phyloP scores from a whole-genome alignment of 495 filamentous ascomycete species.

The Daldinia grandis region DNA sequence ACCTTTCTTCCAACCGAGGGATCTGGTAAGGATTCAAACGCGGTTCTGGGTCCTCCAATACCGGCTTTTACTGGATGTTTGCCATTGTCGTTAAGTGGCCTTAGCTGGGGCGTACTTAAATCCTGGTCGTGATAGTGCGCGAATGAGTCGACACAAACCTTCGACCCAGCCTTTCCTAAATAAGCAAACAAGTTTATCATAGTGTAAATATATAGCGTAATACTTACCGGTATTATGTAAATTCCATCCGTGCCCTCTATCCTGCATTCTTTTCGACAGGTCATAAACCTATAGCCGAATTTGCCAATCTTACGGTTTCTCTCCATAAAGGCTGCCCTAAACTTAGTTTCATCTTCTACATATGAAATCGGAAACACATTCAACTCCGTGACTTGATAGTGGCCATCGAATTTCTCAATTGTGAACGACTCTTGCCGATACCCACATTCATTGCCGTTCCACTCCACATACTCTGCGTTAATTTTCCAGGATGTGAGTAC shows the following conservation, averaged over 20 bases:
- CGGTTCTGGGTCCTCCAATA: not conserved
- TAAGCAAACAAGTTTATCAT: not conserved
- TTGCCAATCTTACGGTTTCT: conserved; percentile 57
- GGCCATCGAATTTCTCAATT: conserved; percentile 59
- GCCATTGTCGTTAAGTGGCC: not conserved
- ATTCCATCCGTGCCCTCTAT: conserved; percentile 10
- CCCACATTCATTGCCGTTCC: conserved; percentile 64
- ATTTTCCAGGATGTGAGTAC: conserved; percentile 35
- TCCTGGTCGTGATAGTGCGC: conserved; percentile 33
- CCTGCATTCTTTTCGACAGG: conserved; percentile 55
- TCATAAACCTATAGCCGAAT: conserved; percentile 64
- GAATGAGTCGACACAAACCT: conserved; percentile 37
- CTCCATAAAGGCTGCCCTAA: conserved; percentile 46
- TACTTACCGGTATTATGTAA: conserved; percentile 12
- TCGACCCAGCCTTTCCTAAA: conserved; percentile 5
- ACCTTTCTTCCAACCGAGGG: not conserved
- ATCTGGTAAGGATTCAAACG: not conserved
- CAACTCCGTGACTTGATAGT: conserved; percentile 58
- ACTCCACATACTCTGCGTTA: conserved; percentile 60
- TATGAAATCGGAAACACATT: conserved; percentile 62
- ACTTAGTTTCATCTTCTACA: conserved; percentile 51
- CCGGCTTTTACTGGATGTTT: not conserved
- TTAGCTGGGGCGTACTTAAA: conserved; percentile 13
- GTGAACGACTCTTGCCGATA: conserved; percentile 42
- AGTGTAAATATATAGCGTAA: not conserved